Evolutionary conservation across 139 green algal genomes (phyloP).

Genomic region (Chlamydomonas sp.): DNA sequence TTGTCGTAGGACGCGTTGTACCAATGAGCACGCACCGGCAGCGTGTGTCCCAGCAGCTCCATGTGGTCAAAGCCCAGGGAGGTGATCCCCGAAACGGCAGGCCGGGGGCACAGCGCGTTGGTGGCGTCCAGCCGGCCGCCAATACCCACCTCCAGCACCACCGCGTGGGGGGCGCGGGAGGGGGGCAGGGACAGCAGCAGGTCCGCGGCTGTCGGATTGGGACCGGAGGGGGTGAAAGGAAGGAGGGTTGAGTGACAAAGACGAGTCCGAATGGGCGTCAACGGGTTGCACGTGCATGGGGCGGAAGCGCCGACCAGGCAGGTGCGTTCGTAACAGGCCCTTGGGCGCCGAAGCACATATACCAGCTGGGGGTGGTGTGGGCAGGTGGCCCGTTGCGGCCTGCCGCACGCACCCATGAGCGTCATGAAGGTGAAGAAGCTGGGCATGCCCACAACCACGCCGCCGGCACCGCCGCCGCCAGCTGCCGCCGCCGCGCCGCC

Average conservation of each 20-base stretch:
- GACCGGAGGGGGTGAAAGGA: neutral
- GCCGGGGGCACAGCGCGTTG: conserved; percentile 71
- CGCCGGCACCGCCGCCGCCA: neutral
- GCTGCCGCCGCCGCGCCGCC: too few species aligned
- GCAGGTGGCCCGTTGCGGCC: too few species aligned
- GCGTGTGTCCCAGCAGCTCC: conserved; percentile 93
- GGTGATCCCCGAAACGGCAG: conserved; percentile 82
- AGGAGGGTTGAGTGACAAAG: too few species aligned
- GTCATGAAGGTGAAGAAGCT: conserved; percentile 97
- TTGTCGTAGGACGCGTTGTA: too few species aligned
- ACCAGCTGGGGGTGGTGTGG: too few species aligned
- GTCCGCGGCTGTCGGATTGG: conserved; percentile 9
- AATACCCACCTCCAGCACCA: conserved; percentile 95
- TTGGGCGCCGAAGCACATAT: too few species aligned
- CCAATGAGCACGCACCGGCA: conserved; percentile 59
- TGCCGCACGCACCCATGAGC: conserved; percentile 77
- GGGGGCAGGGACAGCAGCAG: conserved; percentile 12
- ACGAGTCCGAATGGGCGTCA: too few species aligned
- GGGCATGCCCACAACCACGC: conserved; percentile 76
- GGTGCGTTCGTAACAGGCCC: neutral
- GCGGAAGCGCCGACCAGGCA: neutral
- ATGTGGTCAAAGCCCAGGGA: conserved; percentile 96
- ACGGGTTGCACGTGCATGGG: neutral
- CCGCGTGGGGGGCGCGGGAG: conserved; percentile 70
- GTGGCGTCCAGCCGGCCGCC: conserved; percentile 96